phyloP scores from a whole-genome alignment of 805 yeast genomes.

The Cyberlindnera xishuangbannaensis region DNA sequence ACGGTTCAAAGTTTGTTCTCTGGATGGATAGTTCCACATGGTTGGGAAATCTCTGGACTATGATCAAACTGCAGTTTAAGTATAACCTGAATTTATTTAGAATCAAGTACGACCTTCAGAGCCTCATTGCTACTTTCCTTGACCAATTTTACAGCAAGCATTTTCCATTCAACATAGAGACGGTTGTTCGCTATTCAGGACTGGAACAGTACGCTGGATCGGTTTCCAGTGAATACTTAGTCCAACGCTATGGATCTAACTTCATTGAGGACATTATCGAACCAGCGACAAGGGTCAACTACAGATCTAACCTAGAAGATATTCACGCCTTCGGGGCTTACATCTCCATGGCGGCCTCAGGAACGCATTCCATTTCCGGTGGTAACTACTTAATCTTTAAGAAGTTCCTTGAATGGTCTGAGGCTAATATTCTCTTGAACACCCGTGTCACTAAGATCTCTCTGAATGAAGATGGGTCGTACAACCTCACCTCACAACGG shows the following conservation, averaged over 20 bases:
- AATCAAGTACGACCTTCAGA: background rate
- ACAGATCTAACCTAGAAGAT: conserved; percentile 34
- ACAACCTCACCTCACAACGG: conserved; percentile 11
- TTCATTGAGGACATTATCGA: conserved; percentile 31
- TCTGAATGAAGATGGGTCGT: conserved; percentile 2
- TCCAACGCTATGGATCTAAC: conserved; percentile 18
- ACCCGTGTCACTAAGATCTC: conserved; percentile 26
- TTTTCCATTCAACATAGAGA: background rate
- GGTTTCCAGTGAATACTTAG: conserved; percentile 25
- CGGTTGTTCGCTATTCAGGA: conserved; percentile 16
- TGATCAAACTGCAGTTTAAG: conserved; percentile 22
- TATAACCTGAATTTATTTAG: conserved; percentile 29
- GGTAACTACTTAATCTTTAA: conserved; percentile 43
- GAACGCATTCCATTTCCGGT: conserved; percentile 32
- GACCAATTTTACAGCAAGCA: background rate
- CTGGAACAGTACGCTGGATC: conserved; percentile 20
- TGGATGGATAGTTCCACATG: conserved; percentile 3
- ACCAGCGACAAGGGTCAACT: conserved; percentile 38
- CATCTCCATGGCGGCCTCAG: conserved; percentile 35
- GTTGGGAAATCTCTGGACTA: conserved; percentile 1
- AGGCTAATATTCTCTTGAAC: conserved; percentile 27
- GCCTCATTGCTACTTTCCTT: background rate
- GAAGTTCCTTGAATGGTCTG: conserved; percentile 30
- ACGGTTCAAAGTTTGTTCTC: conserved; percentile 28
- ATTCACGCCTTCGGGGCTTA: conserved; percentile 39